A percentile compares a stretch with the other conserved stretches of the same genome.
These are phyloP conservation scores for Termitomyces sp. DNA, from an alignment of 768 basidiomycete genomes.

Conservation along the genomic window DNA sequence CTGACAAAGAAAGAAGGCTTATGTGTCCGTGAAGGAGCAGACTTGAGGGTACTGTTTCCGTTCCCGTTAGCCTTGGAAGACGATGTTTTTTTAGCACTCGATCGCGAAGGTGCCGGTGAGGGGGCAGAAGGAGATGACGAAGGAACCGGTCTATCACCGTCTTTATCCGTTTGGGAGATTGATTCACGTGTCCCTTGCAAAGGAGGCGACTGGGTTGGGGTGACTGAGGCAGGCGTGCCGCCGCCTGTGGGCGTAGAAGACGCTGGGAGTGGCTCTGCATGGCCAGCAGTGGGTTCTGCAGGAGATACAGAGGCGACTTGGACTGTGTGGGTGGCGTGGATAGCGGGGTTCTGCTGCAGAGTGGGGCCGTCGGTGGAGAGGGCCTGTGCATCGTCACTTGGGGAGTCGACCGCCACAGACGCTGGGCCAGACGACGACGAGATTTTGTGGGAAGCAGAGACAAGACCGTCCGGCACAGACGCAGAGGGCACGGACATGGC, in stretches of 20 bases:
- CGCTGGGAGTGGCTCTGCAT: conserved; percentile 4
- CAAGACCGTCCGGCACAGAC: conserved; percentile 5
- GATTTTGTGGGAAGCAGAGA: neutral
- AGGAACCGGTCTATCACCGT: conserved; percentile 13
- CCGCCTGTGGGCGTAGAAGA: neutral
- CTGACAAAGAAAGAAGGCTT: conserved; percentile 56
- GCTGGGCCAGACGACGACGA: conserved; percentile 5
- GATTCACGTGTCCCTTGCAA: conserved; percentile 11
- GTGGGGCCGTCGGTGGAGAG: conserved; percentile 6
- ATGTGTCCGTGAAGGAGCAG: conserved; percentile 14
- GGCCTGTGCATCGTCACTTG: conserved; percentile 11
- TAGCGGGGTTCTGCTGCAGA: neutral
- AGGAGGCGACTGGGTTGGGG: conserved; percentile 4
- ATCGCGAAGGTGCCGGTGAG: conserved; percentile 9
- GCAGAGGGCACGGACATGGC: conserved; percentile 13
- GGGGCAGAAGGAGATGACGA: conserved; percentile 8
- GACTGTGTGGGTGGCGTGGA: neutral
- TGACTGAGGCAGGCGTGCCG: conserved; percentile 3
- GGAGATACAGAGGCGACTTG: neutral
- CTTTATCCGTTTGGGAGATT: conserved; percentile 13
- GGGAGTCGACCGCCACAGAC: neutral
- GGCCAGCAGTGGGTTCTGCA: conserved; percentile 3
- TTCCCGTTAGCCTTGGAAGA: conserved; percentile 16
- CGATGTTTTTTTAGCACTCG: conserved; percentile 6
- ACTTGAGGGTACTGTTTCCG: conserved; percentile 13